phyloP scores from a whole-genome alignment of 306 rosid species.

The Gleditsia sinensis region DNA sequence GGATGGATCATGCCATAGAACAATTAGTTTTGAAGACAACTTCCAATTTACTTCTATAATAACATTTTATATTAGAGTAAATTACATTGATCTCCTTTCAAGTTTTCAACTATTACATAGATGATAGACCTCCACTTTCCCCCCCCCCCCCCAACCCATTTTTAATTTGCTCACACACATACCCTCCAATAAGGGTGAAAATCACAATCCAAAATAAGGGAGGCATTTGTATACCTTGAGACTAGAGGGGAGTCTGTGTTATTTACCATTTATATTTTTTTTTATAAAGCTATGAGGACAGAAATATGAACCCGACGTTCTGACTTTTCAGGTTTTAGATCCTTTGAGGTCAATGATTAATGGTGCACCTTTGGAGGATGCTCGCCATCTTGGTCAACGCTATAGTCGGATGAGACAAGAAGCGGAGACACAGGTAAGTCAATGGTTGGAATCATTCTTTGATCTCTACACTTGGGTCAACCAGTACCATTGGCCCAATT shows the following conservation, averaged over 20 bases:
- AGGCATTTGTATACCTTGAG: constrained; percentile 18
- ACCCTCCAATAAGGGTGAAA: constrained; percentile 20
- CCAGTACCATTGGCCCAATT: background rate
- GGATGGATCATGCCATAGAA: constrained; percentile 17
- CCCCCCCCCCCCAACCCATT: background rate
- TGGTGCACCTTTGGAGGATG: constrained; percentile 96
- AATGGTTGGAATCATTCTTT: constrained; percentile 14
- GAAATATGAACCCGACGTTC: constrained; percentile 33
- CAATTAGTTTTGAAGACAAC: constrained; percentile 10
- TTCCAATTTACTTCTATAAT: background rate
- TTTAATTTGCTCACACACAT: background rate
- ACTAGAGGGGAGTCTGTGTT: background rate
- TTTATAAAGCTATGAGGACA: constrained; percentile 22
- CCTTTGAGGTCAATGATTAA: constrained; percentile 89
- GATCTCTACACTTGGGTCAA: constrained; percentile 14
- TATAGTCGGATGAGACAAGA: constrained; percentile 98
- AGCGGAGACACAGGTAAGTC: constrained; percentile 78
- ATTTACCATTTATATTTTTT: background rate
- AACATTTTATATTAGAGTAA: constrained; percentile 9
- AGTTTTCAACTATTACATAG: constrained; percentile 6
- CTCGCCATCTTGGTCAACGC: constrained; percentile 97
- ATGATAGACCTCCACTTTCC: constrained; percentile 5
- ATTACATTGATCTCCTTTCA: constrained; percentile 7
- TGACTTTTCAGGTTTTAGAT: constrained; percentile 74
- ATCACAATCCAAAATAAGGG: constrained; percentile 16